Conservation (phyloP, 148 eudicot species). For the Spergularia bocconei region DNA sequence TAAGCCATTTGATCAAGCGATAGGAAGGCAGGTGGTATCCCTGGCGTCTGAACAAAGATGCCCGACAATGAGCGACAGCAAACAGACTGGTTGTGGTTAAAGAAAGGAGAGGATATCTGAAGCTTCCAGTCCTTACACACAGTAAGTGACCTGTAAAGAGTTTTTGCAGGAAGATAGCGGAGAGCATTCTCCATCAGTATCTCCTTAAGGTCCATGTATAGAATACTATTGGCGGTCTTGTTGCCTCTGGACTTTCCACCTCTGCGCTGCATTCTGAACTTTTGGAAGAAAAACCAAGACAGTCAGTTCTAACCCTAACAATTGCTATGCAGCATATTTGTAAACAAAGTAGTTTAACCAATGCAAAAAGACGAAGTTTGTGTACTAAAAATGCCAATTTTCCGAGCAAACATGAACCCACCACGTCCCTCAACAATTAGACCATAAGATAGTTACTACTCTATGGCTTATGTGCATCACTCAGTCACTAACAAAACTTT, state of each 20-base stretch:
- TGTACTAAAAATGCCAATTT: not conserved
- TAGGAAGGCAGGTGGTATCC: conserved; percentile 34
- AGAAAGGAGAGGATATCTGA: conserved; percentile 54
- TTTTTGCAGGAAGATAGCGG: conserved; percentile 62
- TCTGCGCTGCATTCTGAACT: conserved; percentile 19
- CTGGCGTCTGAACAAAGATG: conserved; percentile 44
- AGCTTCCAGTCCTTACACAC: conserved; percentile 66
- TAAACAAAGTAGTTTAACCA: not conserved
- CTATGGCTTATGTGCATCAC: no score
- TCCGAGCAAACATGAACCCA: not conserved
- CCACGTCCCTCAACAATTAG: not conserved
- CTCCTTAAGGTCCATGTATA: conserved; percentile 54
- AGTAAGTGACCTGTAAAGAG: conserved; percentile 38
- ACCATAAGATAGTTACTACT: no score
- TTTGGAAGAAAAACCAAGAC: not conserved
- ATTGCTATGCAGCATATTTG: not conserved
- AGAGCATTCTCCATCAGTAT: conserved; percentile 54
- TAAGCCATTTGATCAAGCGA: conserved; percentile 43
- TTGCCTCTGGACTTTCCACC: not conserved
- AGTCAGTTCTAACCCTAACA: not conserved
- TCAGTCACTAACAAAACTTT: no score
- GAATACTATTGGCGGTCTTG: conserved; percentile 16
- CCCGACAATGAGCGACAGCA: conserved; percentile 38
- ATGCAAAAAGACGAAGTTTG: not conserved
- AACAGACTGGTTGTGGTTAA: conserved; percentile 52